Evolutionary conservation across 2,329 filamentous ascomycete species (phyloP).

Genomic region (Dryadomyces quercus-mongolicae): DNA sequence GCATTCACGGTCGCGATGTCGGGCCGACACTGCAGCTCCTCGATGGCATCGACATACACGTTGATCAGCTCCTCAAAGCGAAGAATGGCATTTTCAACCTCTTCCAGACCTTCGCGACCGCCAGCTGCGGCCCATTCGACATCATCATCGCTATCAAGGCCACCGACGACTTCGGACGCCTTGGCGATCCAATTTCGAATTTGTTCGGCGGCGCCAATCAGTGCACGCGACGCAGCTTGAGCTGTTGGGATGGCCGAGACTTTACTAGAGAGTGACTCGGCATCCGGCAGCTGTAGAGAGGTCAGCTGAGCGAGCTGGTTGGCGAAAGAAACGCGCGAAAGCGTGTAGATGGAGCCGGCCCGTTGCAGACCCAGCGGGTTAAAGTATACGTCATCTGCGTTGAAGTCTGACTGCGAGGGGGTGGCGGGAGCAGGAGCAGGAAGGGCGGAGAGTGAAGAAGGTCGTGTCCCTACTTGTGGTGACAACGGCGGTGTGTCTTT

Average conservation of each 20-base stretch:
- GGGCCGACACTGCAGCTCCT: constrained; percentile 66
- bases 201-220: constrained; percentile 81
- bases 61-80: constrained; percentile 84
- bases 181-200: constrained; percentile 92
- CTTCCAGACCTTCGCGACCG: constrained; percentile 66
- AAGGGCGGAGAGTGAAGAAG: background rate
- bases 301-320: constrained; percentile 89
- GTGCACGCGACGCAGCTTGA: constrained; percentile 66
- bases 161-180: constrained; percentile 76
- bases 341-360: constrained; percentile 81
- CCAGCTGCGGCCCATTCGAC: constrained; percentile 93
- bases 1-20: constrained; percentile 64
- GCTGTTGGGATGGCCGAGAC: constrained; percentile 79
- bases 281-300: constrained; percentile 77
- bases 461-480: background rate
- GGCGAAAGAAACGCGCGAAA: constrained; percentile 84
- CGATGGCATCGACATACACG: constrained; percentile 89
- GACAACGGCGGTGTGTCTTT: constrained; percentile 39
- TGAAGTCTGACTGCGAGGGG: constrained; percentile 25
- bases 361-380: constrained; percentile 53
- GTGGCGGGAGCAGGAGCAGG: background rate
- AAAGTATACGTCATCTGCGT: constrained; percentile 49
- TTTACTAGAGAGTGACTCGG: constrained; percentile 67
- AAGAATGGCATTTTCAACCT: constrained; percentile 61
- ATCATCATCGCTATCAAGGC: constrained; percentile 89